Evolutionary conservation across 208 protist genomes (phyloP).

Genomic region (Sergeia podlipaevii): DNA sequence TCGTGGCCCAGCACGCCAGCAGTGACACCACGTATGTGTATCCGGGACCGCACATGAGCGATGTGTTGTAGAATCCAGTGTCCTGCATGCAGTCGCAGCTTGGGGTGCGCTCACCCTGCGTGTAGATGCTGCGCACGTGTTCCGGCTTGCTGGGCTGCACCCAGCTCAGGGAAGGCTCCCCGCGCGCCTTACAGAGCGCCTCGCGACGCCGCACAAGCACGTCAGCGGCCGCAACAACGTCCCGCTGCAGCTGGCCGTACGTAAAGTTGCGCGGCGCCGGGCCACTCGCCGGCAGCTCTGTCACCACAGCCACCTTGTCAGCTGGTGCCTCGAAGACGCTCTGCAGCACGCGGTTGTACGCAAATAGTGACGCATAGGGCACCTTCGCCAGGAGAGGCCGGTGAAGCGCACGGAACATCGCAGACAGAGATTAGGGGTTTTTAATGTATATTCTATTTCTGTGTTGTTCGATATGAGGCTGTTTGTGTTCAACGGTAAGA

Average conservation of each 20-base stretch:
- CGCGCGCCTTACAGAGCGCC: conserved; percentile 25
- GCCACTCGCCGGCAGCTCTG: conserved; percentile 48
- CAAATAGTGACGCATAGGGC: conserved; percentile 74
- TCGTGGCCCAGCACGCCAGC: conserved; percentile 67
- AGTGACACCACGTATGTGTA: conserved; percentile 80
- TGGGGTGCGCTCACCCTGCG: conserved; percentile 39
- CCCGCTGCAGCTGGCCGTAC: conserved; percentile 77
- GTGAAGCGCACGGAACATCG: conserved; percentile 37
- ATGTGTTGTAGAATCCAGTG: conserved; percentile 55
- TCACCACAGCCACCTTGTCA: conserved; percentile 54
- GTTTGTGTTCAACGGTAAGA: too few relatives aligned
- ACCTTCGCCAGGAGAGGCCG: conserved; percentile 31
- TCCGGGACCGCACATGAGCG: conserved; percentile 49
- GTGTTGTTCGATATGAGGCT: too few relatives aligned
- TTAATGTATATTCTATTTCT: neutral
- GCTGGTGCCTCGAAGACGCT: conserved; percentile 59
- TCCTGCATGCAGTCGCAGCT: conserved; percentile 73
- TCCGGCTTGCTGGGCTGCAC: conserved; percentile 44
- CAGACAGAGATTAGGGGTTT: neutral
- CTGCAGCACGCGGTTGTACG: conserved; percentile 61
- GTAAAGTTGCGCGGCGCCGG: conserved; percentile 34
- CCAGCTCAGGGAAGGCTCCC: conserved; percentile 45
- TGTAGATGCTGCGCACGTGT: conserved; percentile 64
- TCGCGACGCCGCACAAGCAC: conserved; percentile 49
- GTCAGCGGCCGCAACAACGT: conserved; percentile 68